Evolutionary conservation across 2,329 filamentous ascomycete genomes (phyloP).

Genomic region (Nemania diffusa): DNA sequence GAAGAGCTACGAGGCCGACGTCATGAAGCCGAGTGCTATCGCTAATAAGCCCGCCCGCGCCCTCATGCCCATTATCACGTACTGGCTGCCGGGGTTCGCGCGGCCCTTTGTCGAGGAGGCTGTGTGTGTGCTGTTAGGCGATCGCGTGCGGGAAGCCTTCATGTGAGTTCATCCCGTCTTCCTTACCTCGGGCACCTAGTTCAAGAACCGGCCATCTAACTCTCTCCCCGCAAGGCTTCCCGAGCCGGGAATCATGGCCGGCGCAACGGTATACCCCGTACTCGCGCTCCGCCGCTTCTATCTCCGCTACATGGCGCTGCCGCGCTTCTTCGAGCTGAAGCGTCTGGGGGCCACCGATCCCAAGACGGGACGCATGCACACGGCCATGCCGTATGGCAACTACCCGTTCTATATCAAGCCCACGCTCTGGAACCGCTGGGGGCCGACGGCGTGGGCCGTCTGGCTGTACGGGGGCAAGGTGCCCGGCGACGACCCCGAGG

Average conservation of each 20-base stretch:
- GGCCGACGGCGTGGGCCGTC: slow-evolving; percentile 62
- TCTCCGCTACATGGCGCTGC: slow-evolving; percentile 68
- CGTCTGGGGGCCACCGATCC: slow-evolving; percentile 61
- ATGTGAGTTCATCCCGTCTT: slow-evolving; percentile 55
- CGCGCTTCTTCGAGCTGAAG: slow-evolving; percentile 59
- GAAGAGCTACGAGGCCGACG: slow-evolving; percentile 65
- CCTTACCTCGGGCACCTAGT: neutral
- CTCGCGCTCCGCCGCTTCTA: slow-evolving; percentile 64
- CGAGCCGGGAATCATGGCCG: slow-evolving; percentile 54
- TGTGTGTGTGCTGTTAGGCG: slow-evolving; percentile 70
- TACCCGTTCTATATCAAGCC: slow-evolving; percentile 73
- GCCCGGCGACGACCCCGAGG: slow-evolving; percentile 55
- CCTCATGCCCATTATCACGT: slow-evolving; percentile 70
- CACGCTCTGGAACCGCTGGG: slow-evolving; percentile 71
- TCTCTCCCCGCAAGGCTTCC: slow-evolving; percentile 50
- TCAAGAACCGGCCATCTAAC: neutral
- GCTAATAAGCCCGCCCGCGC: slow-evolving; percentile 66
- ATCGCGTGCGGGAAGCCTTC: slow-evolving; percentile 72
- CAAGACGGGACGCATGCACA: slow-evolving; percentile 63
- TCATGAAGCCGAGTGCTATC: slow-evolving; percentile 65
- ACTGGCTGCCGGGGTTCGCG: slow-evolving; percentile 59
- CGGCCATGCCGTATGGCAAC: slow-evolving; percentile 62
- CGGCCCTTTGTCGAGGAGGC: slow-evolving; percentile 61
- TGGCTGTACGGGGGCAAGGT: slow-evolving; percentile 57
- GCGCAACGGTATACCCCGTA: slow-evolving; percentile 56